Conservation (phyloP, 1,284 basidiomycete genomes). For the Inonotus obliquus region DNA sequence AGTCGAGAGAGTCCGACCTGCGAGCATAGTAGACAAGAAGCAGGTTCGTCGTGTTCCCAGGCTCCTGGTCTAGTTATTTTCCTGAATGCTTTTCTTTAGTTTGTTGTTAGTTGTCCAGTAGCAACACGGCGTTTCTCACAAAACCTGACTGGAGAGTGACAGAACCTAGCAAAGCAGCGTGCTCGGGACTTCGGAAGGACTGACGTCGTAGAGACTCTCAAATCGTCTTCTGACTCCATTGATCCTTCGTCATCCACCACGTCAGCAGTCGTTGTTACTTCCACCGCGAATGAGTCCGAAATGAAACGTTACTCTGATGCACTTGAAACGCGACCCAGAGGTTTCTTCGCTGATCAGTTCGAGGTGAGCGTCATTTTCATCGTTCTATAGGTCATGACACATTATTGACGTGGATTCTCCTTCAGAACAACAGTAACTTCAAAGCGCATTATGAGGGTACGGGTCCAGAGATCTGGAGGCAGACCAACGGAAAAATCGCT, state of each 20-base stretch:
- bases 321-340: slow-evolving; percentile 51
- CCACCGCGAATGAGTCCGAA: slow-evolving; percentile 39
- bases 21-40: slow-evolving; percentile 91
- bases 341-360: slow-evolving; percentile 94
- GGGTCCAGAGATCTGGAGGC: slow-evolving; percentile 93
- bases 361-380: slow-evolving; percentile 46
- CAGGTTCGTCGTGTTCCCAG: slow-evolving; percentile 49
- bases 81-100: slow-evolving; percentile 7
- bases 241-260: slow-evolving; percentile 30
- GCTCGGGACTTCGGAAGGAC: slow-evolving; percentile 68
- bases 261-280: slow-evolving; percentile 53
- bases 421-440: slow-evolving; percentile 83
- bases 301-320: slow-evolving; percentile 39
- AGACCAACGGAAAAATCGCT: slow-evolving; percentile 78
- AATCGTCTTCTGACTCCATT: slow-evolving; percentile 23
- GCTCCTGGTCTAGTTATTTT: slow-evolving; percentile 39
- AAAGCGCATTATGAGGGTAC: slow-evolving; percentile 88
- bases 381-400: background rate
- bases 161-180: slow-evolving; percentile 80
- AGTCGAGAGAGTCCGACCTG: slow-evolving; percentile 81
- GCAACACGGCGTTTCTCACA: background rate
- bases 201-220: slow-evolving; percentile 30
- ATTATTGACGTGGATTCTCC: background rate
- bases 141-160: background rate
- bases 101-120: slow-evolving; percentile 3